A percentile compares a stretch with the other conserved stretches of the same genome.
Evolutionary conservation across 2,329 filamentous ascomycete species (phyloP).

Genomic region (Chrysoporthe cubensis): DNA sequence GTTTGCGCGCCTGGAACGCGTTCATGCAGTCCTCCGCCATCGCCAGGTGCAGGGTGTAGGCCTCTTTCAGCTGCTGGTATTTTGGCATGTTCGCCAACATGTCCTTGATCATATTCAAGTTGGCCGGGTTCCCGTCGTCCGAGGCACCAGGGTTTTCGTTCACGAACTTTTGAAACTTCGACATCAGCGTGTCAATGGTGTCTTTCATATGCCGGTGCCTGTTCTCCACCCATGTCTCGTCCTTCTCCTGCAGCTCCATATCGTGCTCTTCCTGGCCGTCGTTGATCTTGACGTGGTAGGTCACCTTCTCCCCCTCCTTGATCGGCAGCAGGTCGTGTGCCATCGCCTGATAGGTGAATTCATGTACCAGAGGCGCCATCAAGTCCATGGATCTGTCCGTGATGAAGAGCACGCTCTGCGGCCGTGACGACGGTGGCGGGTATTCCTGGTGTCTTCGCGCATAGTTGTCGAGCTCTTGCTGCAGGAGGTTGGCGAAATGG

Average conservation of each 20-base stretch:
- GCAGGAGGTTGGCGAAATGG: conserved; percentile 87
- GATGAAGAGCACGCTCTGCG: conserved; percentile 81
- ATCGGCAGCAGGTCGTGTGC: conserved; percentile 90
- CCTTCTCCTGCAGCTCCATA: conserved; percentile 87
- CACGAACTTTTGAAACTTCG: conserved; percentile 91
- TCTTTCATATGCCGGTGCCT: conserved; percentile 97
- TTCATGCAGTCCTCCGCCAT: conserved; percentile 99
- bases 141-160: conserved; percentile 80
- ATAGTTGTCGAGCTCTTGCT: conserved; percentile 89
- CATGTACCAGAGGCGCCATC: conserved; percentile 84
- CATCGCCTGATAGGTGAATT: conserved; percentile 99
- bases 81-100: conserved; percentile 95
- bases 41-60: conserved; percentile 89
- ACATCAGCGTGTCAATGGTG: conserved; percentile 89
- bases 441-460: conserved; percentile 83
- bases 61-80: conserved; percentile 93
- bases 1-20: conserved; percentile 81
- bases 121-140: conserved; percentile 63
- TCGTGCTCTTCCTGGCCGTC: conserved; percentile 83
- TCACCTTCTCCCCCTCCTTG: conserved; percentile 85
- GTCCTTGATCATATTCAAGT: conserved; percentile 89
- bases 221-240: conserved; percentile 94
- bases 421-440: conserved; percentile 76
- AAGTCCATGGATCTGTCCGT: conserved; percentile 94
- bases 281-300: conserved; percentile 80